Evolutionary conservation across 2,329 filamentous ascomycete species (phyloP), one percentile per base, ranked within the genome.

Genomic region (Exophiala lecanii-corni): DNA sequence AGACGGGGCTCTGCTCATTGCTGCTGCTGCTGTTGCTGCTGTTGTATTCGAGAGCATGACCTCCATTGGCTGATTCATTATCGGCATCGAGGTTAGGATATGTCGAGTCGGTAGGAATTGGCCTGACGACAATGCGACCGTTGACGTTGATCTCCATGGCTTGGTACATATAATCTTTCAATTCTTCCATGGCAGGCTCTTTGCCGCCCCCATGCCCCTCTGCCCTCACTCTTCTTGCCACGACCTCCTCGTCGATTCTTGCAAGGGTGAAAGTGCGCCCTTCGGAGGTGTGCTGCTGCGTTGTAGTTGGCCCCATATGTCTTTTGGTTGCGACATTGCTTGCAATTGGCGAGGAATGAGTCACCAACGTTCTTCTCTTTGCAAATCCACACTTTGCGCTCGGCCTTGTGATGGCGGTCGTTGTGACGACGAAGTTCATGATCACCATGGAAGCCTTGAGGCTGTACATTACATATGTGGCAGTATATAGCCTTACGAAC

Each of bases 281-380:
- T 81, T 31, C 89, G 78, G 6, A 97, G 75, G 61, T 97, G 91
- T 0, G 89, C 91, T 0, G 89, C 89, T 1, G 89, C 91, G 57
- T 97, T 97, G 68, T 97, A 96, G 67, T 96, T 92, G 12, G 86
- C 86, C 3, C 85, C 85, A 56, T 97, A 97, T 45, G 78, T 76
- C 70, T 95, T 96, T 42, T 75, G 69, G 33, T 75, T 75, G 36
- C 74, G 76, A 63, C 91, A 97, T 36, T 85, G 78, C 65, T 94
- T 94, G 76, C 89, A 96, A 54, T 84, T 84, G 38, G 73, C 71
- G 23, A 97, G 75, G 30, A 89, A 82, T 65, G 76, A 67, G 75
- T 74, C 64, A 67, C 79, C 61, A 55, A 72, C 56, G 63, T 76
- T 68, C 17, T 74, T 74, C 50, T 83, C 79, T 28, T 78, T 69